Conservation (phyloP, 148 eudicot genomes). For the Cornus florida region DNA sequence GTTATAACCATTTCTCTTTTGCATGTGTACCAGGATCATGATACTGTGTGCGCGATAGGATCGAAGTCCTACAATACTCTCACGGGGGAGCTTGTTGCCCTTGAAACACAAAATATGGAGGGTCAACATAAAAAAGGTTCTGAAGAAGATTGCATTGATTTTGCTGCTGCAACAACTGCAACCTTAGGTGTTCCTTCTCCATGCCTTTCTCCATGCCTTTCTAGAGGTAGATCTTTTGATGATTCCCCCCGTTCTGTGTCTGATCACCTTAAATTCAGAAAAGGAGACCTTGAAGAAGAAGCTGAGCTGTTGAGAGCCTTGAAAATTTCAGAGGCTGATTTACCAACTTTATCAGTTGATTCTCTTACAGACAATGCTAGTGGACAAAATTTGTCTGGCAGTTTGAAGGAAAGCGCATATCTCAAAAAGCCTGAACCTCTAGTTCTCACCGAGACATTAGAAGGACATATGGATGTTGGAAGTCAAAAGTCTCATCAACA, state of each 20-base stretch:
- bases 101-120: constrained; percentile 61
- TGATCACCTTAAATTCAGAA: constrained; percentile 31
- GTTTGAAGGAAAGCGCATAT: constrained; percentile 32
- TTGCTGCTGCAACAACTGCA: constrained; percentile 95
- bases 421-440: constrained; percentile 26
- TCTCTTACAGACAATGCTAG: constrained; percentile 9
- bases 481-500: constrained; percentile 16
- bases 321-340: constrained; percentile 53
- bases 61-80: constrained; percentile 84
- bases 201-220: constrained; percentile 71
- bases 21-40: constrained; percentile 53
- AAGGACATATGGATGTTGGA: constrained; percentile 13
- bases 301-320: constrained; percentile 58
- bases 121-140: constrained; percentile 35
- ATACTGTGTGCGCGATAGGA: constrained; percentile 73
- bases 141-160: constrained; percentile 83
- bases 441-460: constrained; percentile 17
- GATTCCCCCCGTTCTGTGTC: constrained; percentile 47
- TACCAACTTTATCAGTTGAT: constrained; percentile 20
- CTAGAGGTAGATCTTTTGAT: constrained; percentile 67
- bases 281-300: constrained; percentile 86
- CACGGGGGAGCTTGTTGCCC: constrained; percentile 87
- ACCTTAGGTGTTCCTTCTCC: constrained; percentile 93
- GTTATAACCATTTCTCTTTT: constrained; percentile 18
- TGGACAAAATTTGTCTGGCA: constrained; percentile 15